A percentile compares a stretch with the other conserved stretches of the same genome.
Evolutionary conservation across 2,329 filamentous ascomycete genomes (phyloP).

Genomic region (Alternaria hordeiaustralica): DNA sequence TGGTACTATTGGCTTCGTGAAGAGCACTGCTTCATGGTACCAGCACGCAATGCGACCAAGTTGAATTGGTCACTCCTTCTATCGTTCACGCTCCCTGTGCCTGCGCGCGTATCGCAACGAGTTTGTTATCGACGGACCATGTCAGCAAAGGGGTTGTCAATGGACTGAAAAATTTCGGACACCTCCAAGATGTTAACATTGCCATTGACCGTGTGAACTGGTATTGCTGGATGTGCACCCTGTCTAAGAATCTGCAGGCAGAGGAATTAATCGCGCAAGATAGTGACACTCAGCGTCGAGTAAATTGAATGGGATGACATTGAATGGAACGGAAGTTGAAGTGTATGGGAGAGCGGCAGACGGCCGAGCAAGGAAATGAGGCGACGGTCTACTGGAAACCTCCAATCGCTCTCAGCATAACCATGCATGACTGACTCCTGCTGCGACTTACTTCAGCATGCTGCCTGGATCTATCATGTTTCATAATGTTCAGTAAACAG

Average conservation of each 20-base stretch:
- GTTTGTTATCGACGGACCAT: neutral
- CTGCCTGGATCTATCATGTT: neutral
- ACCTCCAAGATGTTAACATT: neutral
- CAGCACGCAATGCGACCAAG: neutral
- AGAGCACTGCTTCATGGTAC: neutral
- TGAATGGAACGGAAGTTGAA: neutral
- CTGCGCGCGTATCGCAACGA: neutral
- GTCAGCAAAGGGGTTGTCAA: neutral
- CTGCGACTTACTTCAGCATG: neutral
- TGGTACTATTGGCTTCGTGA: neutral
- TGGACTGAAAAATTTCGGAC: neutral
- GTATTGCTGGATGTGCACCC: fast-evolving
- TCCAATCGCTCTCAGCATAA: neutral
- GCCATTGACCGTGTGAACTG: neutral
- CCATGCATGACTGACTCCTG: neutral
- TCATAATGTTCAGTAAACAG: neutral
- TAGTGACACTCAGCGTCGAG: neutral
- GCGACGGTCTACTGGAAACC: neutral
- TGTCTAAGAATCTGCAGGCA: neutral
- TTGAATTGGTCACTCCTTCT: neutral
- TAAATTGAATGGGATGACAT: neutral
- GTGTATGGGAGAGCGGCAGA: neutral
- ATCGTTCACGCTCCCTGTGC: neutral
- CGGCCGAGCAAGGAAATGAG: neutral
- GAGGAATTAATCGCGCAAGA: neutral